Percentiles rank a stretch among this genome's conserved stretches.
These are phyloP conservation scores for Penicillium sp. DNA, from an alignment of 2,329 filamentous ascomycete genomes.

Conservation along the genomic window DNA sequence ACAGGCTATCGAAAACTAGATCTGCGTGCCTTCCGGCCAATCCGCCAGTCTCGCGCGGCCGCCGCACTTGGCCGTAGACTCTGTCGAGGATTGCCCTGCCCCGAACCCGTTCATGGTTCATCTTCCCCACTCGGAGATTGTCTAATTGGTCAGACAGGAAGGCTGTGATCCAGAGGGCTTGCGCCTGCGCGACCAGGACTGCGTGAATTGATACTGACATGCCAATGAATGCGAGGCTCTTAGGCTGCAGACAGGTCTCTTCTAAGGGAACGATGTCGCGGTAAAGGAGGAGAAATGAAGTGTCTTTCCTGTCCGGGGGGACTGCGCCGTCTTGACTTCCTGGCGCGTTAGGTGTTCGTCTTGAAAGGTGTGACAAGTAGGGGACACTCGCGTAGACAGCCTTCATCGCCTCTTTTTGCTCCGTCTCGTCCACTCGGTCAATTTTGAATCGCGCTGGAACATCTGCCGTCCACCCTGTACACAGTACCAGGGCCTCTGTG, in stretches of 20 bases:
- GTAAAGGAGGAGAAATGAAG: neutral
- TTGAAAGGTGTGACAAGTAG: neutral
- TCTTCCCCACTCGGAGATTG: neutral
- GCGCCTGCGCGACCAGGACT: conserved; percentile 8
- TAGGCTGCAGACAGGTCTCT: neutral
- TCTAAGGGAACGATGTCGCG: conserved; percentile 7
- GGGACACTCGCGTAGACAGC: neutral
- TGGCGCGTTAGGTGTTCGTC: neutral
- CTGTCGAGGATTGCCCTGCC: neutral
- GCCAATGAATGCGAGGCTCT: conserved; percentile 15
- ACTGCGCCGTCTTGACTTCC: neutral
- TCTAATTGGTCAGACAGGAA: neutral
- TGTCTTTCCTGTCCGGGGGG: neutral
- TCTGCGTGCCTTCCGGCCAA: neutral
- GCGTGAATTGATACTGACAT: conserved; percentile 9
- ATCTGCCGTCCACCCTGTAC: conserved; percentile 56
- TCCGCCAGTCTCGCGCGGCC: conserved; percentile 2
- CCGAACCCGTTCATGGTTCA: neutral
- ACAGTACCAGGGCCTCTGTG: conserved; percentile 56
- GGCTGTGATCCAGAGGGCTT: conserved; percentile 15
- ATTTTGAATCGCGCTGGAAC: neutral
- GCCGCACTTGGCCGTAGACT: neutral
- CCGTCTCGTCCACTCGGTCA: neutral
- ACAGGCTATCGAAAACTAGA: conserved; percentile 67
- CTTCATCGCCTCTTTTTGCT: neutral